Conservation (phyloP, 352 stramenopile species). For the Globisporangium perplexum region DNA sequence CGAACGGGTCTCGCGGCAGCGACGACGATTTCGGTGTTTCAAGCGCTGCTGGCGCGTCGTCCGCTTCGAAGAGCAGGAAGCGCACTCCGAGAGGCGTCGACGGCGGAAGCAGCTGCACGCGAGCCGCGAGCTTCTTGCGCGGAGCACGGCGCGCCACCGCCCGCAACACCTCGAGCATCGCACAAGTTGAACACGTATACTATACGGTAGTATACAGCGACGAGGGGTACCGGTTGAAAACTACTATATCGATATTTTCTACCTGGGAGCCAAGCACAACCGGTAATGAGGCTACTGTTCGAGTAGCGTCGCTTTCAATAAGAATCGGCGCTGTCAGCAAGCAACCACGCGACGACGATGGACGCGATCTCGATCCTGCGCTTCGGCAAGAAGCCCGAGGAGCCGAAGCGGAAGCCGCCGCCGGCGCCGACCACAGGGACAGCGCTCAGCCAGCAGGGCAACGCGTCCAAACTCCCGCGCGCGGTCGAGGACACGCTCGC, state of each 20-base stretch:
- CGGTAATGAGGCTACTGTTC: too few relatives aligned
- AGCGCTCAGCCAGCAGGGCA: conserved; percentile 12
- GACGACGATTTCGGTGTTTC: conserved; percentile 20
- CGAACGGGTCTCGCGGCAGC: conserved; percentile 69
- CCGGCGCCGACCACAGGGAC: background rate
- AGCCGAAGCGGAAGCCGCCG: conserved; percentile 17
- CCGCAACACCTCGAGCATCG: conserved; percentile 51
- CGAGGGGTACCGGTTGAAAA: too few relatives aligned
- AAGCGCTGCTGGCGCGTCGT: conserved; percentile 15
- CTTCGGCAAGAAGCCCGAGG: conserved; percentile 12
- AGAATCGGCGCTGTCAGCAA: too few relatives aligned
- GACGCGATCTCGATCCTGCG: conserved; percentile 6
- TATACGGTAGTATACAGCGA: too few relatives aligned
- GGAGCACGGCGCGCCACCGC: conserved; percentile 50
- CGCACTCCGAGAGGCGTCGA: conserved; percentile 24
- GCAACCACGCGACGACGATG: too few relatives aligned
- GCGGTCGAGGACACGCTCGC: conserved; percentile 47
- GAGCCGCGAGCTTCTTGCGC: conserved; percentile 56
- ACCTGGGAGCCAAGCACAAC: too few relatives aligned
- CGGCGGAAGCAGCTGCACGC: conserved; percentile 41
- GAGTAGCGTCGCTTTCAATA: too few relatives aligned
- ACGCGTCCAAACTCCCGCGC: conserved; percentile 39
- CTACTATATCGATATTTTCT: too few relatives aligned
- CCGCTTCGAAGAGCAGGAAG: conserved; percentile 52
- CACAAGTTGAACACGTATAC: too few relatives aligned